Percentiles rank a stretch among this genome's conserved stretches.
Evolutionary conservation across 1,284 basidiomycete species (phyloP).

Genomic region (Microstroma glucosiphilum): DNA sequence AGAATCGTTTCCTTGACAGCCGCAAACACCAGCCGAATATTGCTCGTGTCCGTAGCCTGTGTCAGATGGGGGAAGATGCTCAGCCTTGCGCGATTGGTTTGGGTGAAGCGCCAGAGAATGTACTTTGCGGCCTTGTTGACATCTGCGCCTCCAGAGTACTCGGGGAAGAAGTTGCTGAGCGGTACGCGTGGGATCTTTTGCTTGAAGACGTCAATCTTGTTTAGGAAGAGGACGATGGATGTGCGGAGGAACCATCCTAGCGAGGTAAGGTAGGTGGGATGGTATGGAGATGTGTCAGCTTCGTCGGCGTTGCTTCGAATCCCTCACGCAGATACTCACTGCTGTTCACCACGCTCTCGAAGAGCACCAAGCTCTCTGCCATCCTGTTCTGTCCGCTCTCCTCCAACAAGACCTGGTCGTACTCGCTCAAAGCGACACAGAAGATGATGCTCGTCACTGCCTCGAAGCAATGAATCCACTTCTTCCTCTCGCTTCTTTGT

Average conservation of each 20-base stretch:
- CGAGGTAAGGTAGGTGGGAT: background rate
- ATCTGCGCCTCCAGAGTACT: slow-evolving; percentile 49
- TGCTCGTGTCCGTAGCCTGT: slow-evolving; percentile 60
- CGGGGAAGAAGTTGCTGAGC: slow-evolving; percentile 66
- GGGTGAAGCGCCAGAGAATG: slow-evolving; percentile 93
- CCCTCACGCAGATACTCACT: slow-evolving; percentile 57
- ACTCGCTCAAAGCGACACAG: slow-evolving; percentile 76
- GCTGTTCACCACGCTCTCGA: slow-evolving; percentile 93
- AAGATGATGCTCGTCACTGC: slow-evolving; percentile 71
- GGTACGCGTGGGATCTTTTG: slow-evolving; percentile 73
- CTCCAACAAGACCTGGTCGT: slow-evolving; percentile 87
- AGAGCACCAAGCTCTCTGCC: slow-evolving; percentile 91
- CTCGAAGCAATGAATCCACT: slow-evolving; percentile 53
- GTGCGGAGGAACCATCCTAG: slow-evolving; percentile 83
- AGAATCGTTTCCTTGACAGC: slow-evolving; percentile 73
- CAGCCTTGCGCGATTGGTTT: slow-evolving; percentile 66
- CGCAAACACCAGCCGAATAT: slow-evolving; percentile 82
- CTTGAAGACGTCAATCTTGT: slow-evolving; percentile 67
- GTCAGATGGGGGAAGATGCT: slow-evolving; percentile 53
- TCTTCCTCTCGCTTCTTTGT: slow-evolving; percentile 69
- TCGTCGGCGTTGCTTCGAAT: slow-evolving; percentile 55
- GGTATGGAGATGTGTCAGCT: background rate
- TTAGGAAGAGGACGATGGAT: slow-evolving; percentile 71
- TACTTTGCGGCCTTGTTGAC: slow-evolving; percentile 96
- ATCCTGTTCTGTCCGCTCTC: slow-evolving; percentile 90